Percentiles rank a stretch among this genome's conserved stretches.
phyloP scores from a whole-genome alignment of 306 rosid species.

The Sechiopsis laciniata region DNA sequence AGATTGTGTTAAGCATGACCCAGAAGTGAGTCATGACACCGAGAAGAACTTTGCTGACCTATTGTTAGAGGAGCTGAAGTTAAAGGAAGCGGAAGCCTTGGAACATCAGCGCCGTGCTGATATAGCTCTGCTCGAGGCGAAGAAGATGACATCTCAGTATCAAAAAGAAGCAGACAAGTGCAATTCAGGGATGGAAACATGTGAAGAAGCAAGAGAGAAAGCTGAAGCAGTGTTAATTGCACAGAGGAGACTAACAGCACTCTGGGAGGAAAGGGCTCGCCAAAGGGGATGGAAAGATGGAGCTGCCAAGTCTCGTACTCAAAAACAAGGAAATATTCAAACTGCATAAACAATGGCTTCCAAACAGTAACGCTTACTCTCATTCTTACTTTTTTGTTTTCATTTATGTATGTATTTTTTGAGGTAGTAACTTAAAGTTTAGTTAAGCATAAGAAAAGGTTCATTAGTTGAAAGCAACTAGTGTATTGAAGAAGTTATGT shows the following conservation, averaged over 20 bases:
- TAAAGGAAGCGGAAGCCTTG: constrained; percentile 63
- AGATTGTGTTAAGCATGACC: constrained; percentile 92
- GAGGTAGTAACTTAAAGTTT: constrained; percentile 5
- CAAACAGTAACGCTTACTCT: constrained; percentile 14
- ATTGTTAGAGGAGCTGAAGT: constrained; percentile 77
- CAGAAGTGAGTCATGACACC: constrained; percentile 75
- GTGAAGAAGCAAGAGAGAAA: constrained; percentile 94
- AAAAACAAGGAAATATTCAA: constrained; percentile 56
- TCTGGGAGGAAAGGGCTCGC: constrained; percentile 94
- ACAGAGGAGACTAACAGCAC: constrained; percentile 62
- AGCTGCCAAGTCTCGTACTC: constrained; percentile 44
- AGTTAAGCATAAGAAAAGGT: constrained; percentile 36
- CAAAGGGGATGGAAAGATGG: constrained; percentile 98
- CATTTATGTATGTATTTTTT: background rate
- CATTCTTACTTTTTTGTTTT: background rate
- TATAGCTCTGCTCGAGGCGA: constrained; percentile 91
- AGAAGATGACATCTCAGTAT: constrained; percentile 90
- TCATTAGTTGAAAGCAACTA: constrained; percentile 19
- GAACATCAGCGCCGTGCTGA: constrained; percentile 74
- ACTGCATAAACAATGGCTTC: constrained; percentile 32
- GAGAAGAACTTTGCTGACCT: constrained; percentile 87
- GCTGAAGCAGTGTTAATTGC: constrained; percentile 56
- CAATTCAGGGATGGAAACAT: constrained; percentile 96
- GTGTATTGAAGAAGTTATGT: constrained; percentile 18
- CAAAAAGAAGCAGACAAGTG: constrained; percentile 99